Conservation (phyloP, 2,329 filamentous ascomycete genomes). For the Ceratocystiopsis minuta region DNA sequence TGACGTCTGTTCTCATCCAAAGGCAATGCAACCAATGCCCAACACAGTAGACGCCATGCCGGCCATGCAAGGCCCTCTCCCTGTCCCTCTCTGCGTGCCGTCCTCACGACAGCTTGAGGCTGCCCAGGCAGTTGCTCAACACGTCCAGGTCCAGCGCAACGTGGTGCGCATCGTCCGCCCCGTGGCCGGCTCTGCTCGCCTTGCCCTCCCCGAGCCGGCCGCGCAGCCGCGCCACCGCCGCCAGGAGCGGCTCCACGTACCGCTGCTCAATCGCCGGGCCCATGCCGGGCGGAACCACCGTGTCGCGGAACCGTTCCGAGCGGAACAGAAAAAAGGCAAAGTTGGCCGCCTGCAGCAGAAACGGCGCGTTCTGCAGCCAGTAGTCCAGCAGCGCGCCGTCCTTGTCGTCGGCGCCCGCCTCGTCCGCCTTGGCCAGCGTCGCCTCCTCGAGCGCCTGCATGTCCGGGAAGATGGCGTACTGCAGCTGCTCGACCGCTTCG, state of each 20-base stretch:
- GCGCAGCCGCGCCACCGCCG: constrained; percentile 14
- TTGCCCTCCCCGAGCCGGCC: background rate
- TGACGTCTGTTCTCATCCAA: too few relatives aligned
- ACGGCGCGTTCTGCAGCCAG: constrained; percentile 31
- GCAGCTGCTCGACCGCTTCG: constrained; percentile 39
- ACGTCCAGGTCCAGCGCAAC: constrained; percentile 6
- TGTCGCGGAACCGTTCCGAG: constrained; percentile 20
- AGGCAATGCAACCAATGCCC: too few relatives aligned
- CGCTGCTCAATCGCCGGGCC: constrained; percentile 37
- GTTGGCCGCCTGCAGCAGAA: constrained; percentile 42
- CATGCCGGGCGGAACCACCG: constrained; percentile 37
- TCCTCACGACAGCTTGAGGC: constrained; percentile 7
- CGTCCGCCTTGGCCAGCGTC: background rate
- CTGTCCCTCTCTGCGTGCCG: too few relatives aligned
- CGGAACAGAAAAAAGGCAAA: constrained; percentile 39
- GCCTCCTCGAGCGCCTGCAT: constrained; percentile 27
- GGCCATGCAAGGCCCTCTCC: too few relatives aligned
- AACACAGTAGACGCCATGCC: too few relatives aligned
- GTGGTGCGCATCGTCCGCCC: background rate
- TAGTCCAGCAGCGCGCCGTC: constrained; percentile 25
- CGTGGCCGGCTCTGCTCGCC: background rate
- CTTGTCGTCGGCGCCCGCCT: background rate
- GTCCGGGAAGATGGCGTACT: constrained; percentile 43
- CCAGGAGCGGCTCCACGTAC: constrained; percentile 35
- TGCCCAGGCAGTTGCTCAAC: constrained; percentile 4